phyloP scores from a whole-genome alignment of 805 yeast species.

The Hanseniaspora nectarophila region DNA sequence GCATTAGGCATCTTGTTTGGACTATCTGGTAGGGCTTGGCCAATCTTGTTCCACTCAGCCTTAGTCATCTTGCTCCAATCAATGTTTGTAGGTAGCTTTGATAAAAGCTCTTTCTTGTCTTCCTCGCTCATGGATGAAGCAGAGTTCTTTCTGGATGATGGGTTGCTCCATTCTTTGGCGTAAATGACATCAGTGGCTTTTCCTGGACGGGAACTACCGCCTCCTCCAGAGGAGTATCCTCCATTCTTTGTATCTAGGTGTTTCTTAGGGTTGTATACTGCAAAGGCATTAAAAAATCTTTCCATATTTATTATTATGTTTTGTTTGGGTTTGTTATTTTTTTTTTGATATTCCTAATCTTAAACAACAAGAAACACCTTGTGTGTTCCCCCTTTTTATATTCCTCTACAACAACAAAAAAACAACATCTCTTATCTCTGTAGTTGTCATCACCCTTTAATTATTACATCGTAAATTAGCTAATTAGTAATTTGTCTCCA shows the following conservation, averaged over 20 bases:
- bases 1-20: not conserved
- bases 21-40: slow-evolving; percentile 5
- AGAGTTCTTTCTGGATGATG: not conserved
- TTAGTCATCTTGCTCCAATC: slow-evolving; percentile 12
- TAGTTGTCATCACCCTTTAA: too few relatives aligned
- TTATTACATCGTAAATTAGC: too few relatives aligned
- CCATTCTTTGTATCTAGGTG: slow-evolving; percentile 19
- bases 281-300: slow-evolving; percentile 27
- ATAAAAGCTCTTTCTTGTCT: not conserved
- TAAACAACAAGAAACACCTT: not conserved
- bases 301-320: slow-evolving; percentile 12
- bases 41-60: slow-evolving; percentile 3
- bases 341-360: not conserved
- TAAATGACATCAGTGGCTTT: slow-evolving; percentile 20
- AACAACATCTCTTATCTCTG: too few relatives aligned
- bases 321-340: not conserved
- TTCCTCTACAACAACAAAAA: too few relatives aligned
- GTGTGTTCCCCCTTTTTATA: too few relatives aligned
- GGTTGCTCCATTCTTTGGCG: slow-evolving; percentile 18
- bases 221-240: slow-evolving; percentile 17
- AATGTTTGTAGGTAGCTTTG: not conserved
- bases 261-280: slow-evolving; percentile 26
- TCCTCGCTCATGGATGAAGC: slow-evolving; percentile 6
- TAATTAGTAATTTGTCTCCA: too few relatives aligned
- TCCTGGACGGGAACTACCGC: slow-evolving; percentile 21